Base-by-base conservation (phyloP, 2,329 filamentous ascomycete species). In the Salinomyces thailandicus region DNA sequence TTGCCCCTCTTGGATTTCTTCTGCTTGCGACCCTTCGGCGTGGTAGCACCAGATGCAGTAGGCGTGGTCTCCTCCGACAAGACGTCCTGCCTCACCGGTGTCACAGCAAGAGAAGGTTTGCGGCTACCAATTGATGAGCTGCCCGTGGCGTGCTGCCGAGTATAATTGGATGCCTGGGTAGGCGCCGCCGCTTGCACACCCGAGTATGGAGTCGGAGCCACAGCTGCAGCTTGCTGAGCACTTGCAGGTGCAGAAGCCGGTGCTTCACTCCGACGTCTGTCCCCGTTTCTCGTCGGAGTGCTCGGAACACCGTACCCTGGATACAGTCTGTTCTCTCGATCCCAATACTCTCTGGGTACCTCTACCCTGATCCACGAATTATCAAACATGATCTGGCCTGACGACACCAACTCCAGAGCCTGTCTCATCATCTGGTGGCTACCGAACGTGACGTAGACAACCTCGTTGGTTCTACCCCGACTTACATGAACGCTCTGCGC, bases 11-110 rank as follows among this genome's bases (percentile, higher is more conserved):
- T 38, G 35, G 16, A 20, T 18, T 37, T 43, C n/a, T 41, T 43
- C 31, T 42, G 41, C 30, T 37, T 38, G 22, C 37, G 22, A 16
- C 35, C 39, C 36, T 46, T 49, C 2, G 48, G 46, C 8, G 49
- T 45, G 13, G 33, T 43, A 11, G 41, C 18, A 13, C 34, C 40
- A 16, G 50, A 51, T 15, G 36, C 36, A 5, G 37, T 45, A 4
- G 45, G 39, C 4, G 47, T 46, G 2, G 41, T 38, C 17, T 46
- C 39, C 11, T 37, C 33, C 9, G 22, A 26, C n/a, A n/a, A n/a
- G n/a, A n/a, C n/a, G n/a, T n/a, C n/a, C n/a, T n/a, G n/a, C n/a
- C n/a, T n/a, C n/a, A n/a, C n/a, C n/a, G n/a, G n/a, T n/a, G n/a
- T n/a, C n/a, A n/a, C n/a, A n/a, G n/a, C n/a, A n/a, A n/a, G n/a